Evolutionary conservation across 768 basidiomycete species (phyloP), one percentile per base, ranked within the genome.

Genomic region (Sarcodon sp.): DNA sequence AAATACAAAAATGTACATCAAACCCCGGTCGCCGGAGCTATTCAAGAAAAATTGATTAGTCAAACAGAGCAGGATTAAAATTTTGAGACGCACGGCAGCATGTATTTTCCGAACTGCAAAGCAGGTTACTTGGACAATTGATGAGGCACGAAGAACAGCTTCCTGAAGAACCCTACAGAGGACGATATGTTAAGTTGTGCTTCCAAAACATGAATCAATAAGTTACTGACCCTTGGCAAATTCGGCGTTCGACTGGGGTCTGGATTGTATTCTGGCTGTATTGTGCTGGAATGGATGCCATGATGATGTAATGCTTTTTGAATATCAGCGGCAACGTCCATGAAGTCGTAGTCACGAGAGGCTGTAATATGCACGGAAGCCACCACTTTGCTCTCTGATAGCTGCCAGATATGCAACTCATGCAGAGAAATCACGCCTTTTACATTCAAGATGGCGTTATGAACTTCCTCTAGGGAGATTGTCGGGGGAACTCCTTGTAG

Each of bases 341-440:
- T 97, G 61, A 97, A 98, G 57, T 96, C 92, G 48, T 79, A 74
- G 16, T 78, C 77, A 44, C 81, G 74, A 35, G 80, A 80, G 7
- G 91, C 80, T 55, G 87, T 76, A 44, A 99, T 89, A 64, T 99
- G 96, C 21, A 99, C 94, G 1, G 88, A 93, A 8, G 93, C 93
- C 38, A 99, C 85, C 47, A 92, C 80, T 61, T 96, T 97, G 49
- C 77, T 80, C 66, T 99, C 96, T 8, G 90, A 93, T 44, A 99
- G 76, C 58, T 94, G 91, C 96, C 96, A 99, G 47, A 98, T 79
- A 65, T 99, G 96, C 27, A 99, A 73, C 60, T 97, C 90, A 57
- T 98, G 96, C 31, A 98, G 69, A 18, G 86, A 87, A 46, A 82
- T 65, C 27, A 93, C 96, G 44, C 96, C 94, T 3, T 84, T 74